These are phyloP conservation scores for Capronia americana DNA, from an alignment of 2,329 filamentous ascomycete genomes.

Conservation along the genomic window DNA sequence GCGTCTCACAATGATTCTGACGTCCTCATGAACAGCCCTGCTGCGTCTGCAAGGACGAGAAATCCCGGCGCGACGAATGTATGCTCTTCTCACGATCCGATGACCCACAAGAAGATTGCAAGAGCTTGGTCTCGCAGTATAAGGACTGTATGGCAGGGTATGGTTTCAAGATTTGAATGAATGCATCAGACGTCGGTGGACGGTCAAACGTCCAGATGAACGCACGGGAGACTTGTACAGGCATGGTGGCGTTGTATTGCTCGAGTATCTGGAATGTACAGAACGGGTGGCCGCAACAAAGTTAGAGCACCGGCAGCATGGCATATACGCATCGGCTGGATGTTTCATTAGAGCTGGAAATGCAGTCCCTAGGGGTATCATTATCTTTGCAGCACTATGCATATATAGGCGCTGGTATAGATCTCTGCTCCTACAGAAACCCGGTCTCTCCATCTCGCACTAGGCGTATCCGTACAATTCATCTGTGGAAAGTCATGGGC, in stretches of 20 bases:
- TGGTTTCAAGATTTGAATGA: slow-evolving; percentile 71
- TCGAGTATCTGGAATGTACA: neutral
- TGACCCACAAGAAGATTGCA: slow-evolving; percentile 84
- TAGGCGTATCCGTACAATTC: neutral
- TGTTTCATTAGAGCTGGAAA: neutral
- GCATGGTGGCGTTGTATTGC: slow-evolving; percentile 14
- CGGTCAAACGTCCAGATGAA: neutral
- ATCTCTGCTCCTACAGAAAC: neutral
- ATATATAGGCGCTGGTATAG: neutral
- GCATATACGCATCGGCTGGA: neutral
- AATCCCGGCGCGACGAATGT: slow-evolving; percentile 91
- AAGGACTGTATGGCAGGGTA: slow-evolving; percentile 90
- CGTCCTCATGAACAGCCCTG: slow-evolving; percentile 70
- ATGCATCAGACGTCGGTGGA: neutral
- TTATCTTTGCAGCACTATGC: neutral
- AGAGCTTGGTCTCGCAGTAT: slow-evolving; percentile 82
- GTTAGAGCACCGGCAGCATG: neutral
- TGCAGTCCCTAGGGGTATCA: slow-evolving; percentile 3
- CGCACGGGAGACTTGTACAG: neutral
- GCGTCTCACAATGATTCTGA: slow-evolving; percentile 1
- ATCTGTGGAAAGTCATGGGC: neutral
- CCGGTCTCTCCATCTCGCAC: too few relatives aligned
- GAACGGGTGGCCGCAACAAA: neutral
- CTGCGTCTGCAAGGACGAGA: slow-evolving; percentile 97
- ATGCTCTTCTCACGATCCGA: slow-evolving; percentile 93